A percentile compares a stretch with the other conserved stretches of the same genome.
Conservation (phyloP, 2,329 filamentous ascomycete species). For the Ophiocordyceps camponoti-floridani region DNA sequence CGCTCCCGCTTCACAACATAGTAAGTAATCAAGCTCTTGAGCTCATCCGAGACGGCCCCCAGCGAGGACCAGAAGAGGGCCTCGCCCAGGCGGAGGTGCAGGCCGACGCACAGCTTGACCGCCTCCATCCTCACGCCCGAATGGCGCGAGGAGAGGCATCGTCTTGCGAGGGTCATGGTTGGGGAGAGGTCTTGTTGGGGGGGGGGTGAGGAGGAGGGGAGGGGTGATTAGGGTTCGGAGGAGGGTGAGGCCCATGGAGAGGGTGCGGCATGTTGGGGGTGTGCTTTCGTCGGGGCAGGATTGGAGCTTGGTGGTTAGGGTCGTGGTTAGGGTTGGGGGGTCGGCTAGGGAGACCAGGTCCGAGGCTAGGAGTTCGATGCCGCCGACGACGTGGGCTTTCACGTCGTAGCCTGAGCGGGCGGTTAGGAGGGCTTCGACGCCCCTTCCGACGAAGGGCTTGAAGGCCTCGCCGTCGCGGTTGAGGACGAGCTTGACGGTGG, state of each 20-base stretch:
- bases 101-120: constrained; percentile 59
- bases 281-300: constrained; percentile 16
- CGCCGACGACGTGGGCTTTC: constrained; percentile 53
- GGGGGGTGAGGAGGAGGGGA: no score
- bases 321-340: constrained; percentile 37
- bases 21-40: constrained; percentile 62
- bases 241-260: constrained; percentile 46
- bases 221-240: constrained; percentile 22
- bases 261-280: constrained; percentile 25
- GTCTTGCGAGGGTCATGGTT: constrained; percentile 29
- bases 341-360: constrained; percentile 53
- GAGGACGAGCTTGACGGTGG: constrained; percentile 56
- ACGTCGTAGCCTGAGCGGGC: constrained; percentile 50
- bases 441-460: constrained; percentile 46
- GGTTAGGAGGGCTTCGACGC: constrained; percentile 47
- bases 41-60: constrained; percentile 47
- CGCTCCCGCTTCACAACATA: constrained; percentile 58
- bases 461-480: constrained; percentile 49
- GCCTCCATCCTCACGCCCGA: constrained; percentile 54
- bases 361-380: constrained; percentile 54
- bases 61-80: constrained; percentile 49
- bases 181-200: no score
- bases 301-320: constrained; percentile 31
- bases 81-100: constrained; percentile 46
- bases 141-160: constrained; percentile 41